These are phyloP conservation scores for Warburgia ugandensis DNA, from an alignment of 164 flowering plant genomes.

Conservation along the genomic window DNA sequence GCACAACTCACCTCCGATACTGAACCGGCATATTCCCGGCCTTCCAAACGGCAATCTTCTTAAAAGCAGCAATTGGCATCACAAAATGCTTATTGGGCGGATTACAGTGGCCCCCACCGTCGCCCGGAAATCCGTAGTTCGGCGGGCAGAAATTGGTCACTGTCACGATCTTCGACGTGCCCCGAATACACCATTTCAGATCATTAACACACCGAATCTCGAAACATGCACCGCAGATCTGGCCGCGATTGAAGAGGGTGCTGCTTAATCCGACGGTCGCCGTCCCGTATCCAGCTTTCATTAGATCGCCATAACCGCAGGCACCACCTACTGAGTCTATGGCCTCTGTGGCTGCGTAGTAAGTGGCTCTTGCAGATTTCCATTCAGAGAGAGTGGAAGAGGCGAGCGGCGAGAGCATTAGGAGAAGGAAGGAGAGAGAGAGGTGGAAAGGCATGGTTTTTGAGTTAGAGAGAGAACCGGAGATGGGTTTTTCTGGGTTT, in stretches of 20 bases:
- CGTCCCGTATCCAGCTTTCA: slow-evolving; percentile 60
- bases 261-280: slow-evolving; percentile 79
- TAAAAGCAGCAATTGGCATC: slow-evolving; percentile 82
- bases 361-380: slow-evolving; percentile 77
- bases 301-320: slow-evolving; percentile 83
- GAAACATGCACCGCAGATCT: slow-evolving; percentile 93
- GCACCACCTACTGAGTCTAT: slow-evolving; percentile 73
- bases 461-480: no score
- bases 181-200: slow-evolving; percentile 76
- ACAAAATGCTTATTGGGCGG: slow-evolving; percentile 83
- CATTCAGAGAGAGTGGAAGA: slow-evolving; percentile 39
- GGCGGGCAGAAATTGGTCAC: slow-evolving; percentile 96
- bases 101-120: slow-evolving; percentile 77
- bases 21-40: slow-evolving; percentile 91
- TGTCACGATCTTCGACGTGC: slow-evolving; percentile 82
- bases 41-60: slow-evolving; percentile 95
- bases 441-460: no score
- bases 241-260: slow-evolving; percentile 56
- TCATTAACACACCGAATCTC: slow-evolving; percentile 81
- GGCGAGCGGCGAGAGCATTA: background rate
- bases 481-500: no score
- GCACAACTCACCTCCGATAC: slow-evolving; percentile 54
- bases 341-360: slow-evolving; percentile 73
- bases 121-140: slow-evolving; percentile 55
- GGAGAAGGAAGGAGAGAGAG: slow-evolving; percentile 14